A percentile compares a stretch with the other conserved stretches of the same genome.
phyloP scores from a whole-genome alignment of 1,284 basidiomycete genomes.

The Dichomitus squalens region DNA sequence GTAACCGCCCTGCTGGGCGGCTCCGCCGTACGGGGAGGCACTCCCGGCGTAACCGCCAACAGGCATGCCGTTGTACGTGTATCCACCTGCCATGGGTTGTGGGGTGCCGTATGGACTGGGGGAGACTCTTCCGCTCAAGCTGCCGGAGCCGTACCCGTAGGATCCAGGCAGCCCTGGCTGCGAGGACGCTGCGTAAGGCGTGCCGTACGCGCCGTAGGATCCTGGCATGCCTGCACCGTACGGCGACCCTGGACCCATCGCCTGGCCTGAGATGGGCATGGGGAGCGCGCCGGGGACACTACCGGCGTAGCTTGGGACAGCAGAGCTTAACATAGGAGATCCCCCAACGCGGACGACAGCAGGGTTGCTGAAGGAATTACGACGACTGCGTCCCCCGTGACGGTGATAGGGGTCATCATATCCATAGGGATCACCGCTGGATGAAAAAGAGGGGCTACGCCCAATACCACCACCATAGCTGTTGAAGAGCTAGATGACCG shows the following conservation, averaged over 20 bases:
- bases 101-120: slow-evolving; percentile 14
- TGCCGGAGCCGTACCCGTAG: slow-evolving; percentile 10
- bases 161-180: slow-evolving; percentile 10
- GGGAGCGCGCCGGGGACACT: slow-evolving; percentile 1
- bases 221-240: slow-evolving; percentile 19
- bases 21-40: slow-evolving; percentile 10
- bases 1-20: not conserved
- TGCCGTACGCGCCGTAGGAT: slow-evolving; percentile 15
- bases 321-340: slow-evolving; percentile 8
- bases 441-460: slow-evolving; percentile 13
- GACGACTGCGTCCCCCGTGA: slow-evolving; percentile 12
- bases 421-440: slow-evolving; percentile 12
- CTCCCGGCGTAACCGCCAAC: slow-evolving; percentile 11
- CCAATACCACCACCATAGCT: slow-evolving; percentile 4
- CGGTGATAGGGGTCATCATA: slow-evolving; percentile 21
- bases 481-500: slow-evolving; percentile 10
- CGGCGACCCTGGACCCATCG: slow-evolving; percentile 2
- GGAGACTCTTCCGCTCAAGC: slow-evolving; percentile 7
- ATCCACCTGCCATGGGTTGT: not conserved
- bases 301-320: slow-evolving; percentile 5
- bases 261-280: slow-evolving; percentile 18
- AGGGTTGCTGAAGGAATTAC: slow-evolving; percentile 19
- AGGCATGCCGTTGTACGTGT: slow-evolving; percentile 13
- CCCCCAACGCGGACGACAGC: slow-evolving; percentile 18
- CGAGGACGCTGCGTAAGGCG: slow-evolving; percentile 2